Percentiles rank a stretch among this genome's conserved stretches.
Evolutionary conservation across 768 basidiomycete genomes (phyloP).

Genomic region (Collybia mongolica): DNA sequence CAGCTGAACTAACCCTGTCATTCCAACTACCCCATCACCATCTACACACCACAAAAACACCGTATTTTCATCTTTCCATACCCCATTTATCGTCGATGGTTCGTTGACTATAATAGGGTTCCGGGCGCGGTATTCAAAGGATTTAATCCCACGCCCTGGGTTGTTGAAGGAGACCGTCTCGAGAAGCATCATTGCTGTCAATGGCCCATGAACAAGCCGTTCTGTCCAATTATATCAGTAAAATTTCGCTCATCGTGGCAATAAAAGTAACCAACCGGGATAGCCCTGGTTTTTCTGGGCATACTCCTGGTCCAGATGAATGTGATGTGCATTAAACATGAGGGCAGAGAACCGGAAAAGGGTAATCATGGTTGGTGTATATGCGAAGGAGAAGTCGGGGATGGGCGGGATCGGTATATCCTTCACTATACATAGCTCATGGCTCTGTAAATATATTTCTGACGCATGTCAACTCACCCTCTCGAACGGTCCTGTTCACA

Average conservation of each 20-base stretch:
- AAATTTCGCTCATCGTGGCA: background rate
- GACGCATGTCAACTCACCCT: constrained; percentile 34
- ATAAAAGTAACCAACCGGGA: constrained; percentile 43
- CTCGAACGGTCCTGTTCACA: constrained; percentile 30
- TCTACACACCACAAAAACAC: constrained; percentile 60
- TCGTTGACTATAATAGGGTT: constrained; percentile 61
- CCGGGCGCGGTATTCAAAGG: constrained; percentile 70
- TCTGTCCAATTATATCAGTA: constrained; percentile 35
- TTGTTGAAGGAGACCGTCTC: constrained; percentile 55
- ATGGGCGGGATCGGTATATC: constrained; percentile 43
- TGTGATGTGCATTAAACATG: constrained; percentile 83
- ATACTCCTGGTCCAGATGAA: constrained; percentile 80
- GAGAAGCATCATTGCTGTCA: constrained; percentile 78
- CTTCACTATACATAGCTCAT: constrained; percentile 35
- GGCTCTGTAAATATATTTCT: background rate
- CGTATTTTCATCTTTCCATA: constrained; percentile 35
- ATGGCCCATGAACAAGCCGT: constrained; percentile 81
- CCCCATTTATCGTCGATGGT: constrained; percentile 44
- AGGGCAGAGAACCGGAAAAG: constrained; percentile 86
- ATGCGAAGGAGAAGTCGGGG: constrained; percentile 60
- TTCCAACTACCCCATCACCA: constrained; percentile 59
- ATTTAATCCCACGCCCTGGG: constrained; percentile 42
- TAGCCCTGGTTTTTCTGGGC: constrained; percentile 69
- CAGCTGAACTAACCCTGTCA: constrained; percentile 53
- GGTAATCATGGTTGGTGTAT: constrained; percentile 65